Percentiles rank a stretch among this genome's conserved stretches.
phyloP scores from a whole-genome alignment of 768 basidiomycete species.

The Amanita muscaria region DNA sequence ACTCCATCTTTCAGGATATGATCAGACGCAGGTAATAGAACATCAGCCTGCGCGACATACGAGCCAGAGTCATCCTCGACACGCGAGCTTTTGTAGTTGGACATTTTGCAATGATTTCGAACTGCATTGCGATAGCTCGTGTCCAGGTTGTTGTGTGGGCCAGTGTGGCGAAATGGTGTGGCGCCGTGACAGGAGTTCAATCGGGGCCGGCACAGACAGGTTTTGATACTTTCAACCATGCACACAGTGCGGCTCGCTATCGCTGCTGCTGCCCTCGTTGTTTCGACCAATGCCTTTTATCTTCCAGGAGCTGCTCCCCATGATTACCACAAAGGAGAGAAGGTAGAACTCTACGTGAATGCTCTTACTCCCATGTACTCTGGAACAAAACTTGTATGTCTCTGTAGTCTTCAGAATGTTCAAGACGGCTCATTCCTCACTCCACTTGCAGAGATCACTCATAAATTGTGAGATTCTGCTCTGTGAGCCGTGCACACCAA shows the following conservation, averaged over 20 bases:
- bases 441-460: conserved; percentile 63
- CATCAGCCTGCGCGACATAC: conserved; percentile 46
- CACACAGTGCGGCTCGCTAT: conserved; percentile 14
- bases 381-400: conserved; percentile 63
- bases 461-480: conserved; percentile 75
- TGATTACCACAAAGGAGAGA: conserved; percentile 67
- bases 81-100: conserved; percentile 76
- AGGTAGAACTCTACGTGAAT: conserved; percentile 78
- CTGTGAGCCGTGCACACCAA: too few species aligned
- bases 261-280: conserved; percentile 15
- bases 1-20: conserved; percentile 48
- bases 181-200: background rate
- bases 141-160: background rate
- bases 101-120: conserved; percentile 76
- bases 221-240: conserved; percentile 16
- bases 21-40: conserved; percentile 7
- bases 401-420: background rate
- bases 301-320: conserved; percentile 86
- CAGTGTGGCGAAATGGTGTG: background rate
- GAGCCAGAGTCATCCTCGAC: conserved; percentile 75
- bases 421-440: background rate
- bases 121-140: conserved; percentile 49
- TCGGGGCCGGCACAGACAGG: background rate
- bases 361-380: conserved; percentile 81
- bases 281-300: conserved; percentile 62